Base-by-base conservation (phyloP, 768 basidiomycete species). In the Leccinum obscurum region DNA sequence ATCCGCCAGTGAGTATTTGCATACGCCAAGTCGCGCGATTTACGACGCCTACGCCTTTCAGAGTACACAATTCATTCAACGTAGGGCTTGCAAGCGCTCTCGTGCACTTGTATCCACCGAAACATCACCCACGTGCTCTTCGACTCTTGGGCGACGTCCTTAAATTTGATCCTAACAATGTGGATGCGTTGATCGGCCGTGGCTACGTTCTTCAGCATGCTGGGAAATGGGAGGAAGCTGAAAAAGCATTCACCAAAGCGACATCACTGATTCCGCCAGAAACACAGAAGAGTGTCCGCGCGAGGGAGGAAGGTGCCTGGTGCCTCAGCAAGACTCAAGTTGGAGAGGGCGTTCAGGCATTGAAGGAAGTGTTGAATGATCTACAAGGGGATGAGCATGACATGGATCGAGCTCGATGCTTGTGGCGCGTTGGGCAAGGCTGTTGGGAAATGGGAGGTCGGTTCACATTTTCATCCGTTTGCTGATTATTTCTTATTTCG, bases 231-330 rank as follows among this genome's bases (percentile, higher is more conserved):
- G 66, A 76, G 1, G 85, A 87, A 20, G 92, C 95, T 1, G 78
- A 78, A 17, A 66, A 70, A 6, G 61, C 85, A 1, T 98, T 97
- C 74, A 75, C 80, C 20, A 77, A 76, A 58, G 88, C 92, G 10
- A 70, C 77, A 1, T 75, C 77, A 20, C 65, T 87, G 3, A 65
- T 83, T 20, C 75, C 79, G 0, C 80, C 81, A 8, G 79, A 83
- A 63, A 54, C 77, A 1, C 73, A 78, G 30, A 75, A 78, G 46
- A 82, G 81, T 4, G 61, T 89, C 14, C 86, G 89, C 50, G 89
- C 92, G 0, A 78, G 76, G 61, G 94, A 96, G 68, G 95, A 98
- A 70, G 72, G 79, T 13, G 92, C 89, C 0, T 98, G 97, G 97
- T 94, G 93, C 72, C 66, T 69, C 55, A 72, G 72, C 56, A 76